phyloP scores from a whole-genome alignment of 169 alveolate species.

The Plasmodium yoelii region DNA sequence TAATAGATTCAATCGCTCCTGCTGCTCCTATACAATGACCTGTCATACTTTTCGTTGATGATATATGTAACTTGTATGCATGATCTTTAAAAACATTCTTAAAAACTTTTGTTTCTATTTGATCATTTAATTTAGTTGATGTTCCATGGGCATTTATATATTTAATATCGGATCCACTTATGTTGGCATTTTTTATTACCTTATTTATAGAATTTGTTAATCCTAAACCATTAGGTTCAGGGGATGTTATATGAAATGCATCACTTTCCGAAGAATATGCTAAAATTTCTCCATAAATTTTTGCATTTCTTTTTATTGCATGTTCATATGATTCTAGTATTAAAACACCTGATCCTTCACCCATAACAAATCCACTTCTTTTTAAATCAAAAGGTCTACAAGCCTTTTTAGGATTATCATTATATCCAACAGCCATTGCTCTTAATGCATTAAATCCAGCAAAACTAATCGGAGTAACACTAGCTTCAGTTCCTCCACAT shows the following conservation, averaged over 20 bases:
- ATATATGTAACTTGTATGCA: slow-evolving; percentile 79
- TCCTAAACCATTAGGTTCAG: slow-evolving; percentile 82
- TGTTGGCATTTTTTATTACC: slow-evolving; percentile 76
- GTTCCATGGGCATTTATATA: slow-evolving; percentile 87
- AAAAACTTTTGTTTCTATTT: slow-evolving; percentile 81
- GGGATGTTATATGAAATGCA: slow-evolving; percentile 85
- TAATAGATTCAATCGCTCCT: slow-evolving; percentile 84
- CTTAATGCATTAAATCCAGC: slow-evolving; percentile 86
- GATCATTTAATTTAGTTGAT: slow-evolving; percentile 83
- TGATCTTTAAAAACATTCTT: slow-evolving; percentile 79
- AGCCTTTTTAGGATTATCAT: slow-evolving; percentile 87
- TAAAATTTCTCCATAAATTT: slow-evolving; percentile 88
- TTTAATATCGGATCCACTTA: slow-evolving; percentile 77
- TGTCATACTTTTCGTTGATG: slow-evolving; percentile 85
- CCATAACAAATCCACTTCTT: slow-evolving; percentile 92
- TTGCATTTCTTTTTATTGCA: slow-evolving; percentile 90
- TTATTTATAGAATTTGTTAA: slow-evolving; percentile 76
- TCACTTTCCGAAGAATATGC: slow-evolving; percentile 86
- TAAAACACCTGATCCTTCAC: slow-evolving; percentile 92
- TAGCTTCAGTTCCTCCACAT: slow-evolving; percentile 91
- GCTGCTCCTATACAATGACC: slow-evolving; percentile 87
- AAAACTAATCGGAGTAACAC: slow-evolving; percentile 85
- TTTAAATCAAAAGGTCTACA: slow-evolving; percentile 90
- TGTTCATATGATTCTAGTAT: slow-evolving; percentile 89
- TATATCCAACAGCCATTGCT: slow-evolving; percentile 86